Evolutionary conservation across 106 monocot genomes (phyloP), one percentile per base, ranked within the genome.

Genomic region (Apostasia shenzhenica): DNA sequence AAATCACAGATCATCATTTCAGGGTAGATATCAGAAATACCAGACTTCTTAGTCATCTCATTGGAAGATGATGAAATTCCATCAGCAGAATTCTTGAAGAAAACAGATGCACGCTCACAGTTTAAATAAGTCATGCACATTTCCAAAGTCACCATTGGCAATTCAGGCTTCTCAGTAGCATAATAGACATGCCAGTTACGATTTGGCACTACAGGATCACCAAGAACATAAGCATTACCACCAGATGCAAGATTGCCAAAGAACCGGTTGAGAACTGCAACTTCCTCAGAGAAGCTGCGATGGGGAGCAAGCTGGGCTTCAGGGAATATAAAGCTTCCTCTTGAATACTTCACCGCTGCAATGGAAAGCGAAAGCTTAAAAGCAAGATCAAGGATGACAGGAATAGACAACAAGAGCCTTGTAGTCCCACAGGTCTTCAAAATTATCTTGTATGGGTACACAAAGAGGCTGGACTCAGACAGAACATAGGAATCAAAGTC

Each of bases 1-100:
- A 80, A 86, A 66, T 86, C 86, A 57, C 86, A 86, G 8, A 86
- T 82, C 37, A 80, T 77, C 73, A 79, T 77, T 70, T 77, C 82
- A 11, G 86, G 86, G 10, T 80, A 70, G 38, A 86, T 86, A 9
- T 80, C 45, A 0, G 73, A 39, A 14, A 86, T 86, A 0, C 82
- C 80, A 41, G 86, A 67, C 1, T 54, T 40, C 74, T 77, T 77
- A 4, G 86, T 86, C 86, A 86, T 86, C 46, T 57, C 67, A 51
- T 71, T 80, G 1, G 71, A n/a, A 50, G 50, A 50, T 4, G 50
- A 50, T 5, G 50, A 4, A 5, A 5, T 50, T 50, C 50, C 50
- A 50, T 50, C 50, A 50, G 50, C 50, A 50, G 50, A 50, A 8
- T 50, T 50, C 47, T 69, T 69, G 57, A 68, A 79, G 69, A 79